These are phyloP conservation scores for Mycocentrospora acerina DNA, from an alignment of 2,329 filamentous ascomycete species.

Conservation along the genomic window DNA sequence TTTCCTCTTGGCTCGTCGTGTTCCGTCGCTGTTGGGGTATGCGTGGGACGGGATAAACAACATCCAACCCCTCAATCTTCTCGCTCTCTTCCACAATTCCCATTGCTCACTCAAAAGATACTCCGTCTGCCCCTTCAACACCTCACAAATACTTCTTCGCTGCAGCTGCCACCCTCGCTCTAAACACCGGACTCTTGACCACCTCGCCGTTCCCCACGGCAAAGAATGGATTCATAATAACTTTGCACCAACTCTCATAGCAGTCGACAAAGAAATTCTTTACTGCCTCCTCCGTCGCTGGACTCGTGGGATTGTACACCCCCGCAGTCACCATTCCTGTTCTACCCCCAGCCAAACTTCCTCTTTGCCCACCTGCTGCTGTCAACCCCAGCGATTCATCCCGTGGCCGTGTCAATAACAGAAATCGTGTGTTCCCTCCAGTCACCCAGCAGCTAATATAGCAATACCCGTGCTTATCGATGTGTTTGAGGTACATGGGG, in stretches of 20 bases:
- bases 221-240: constrained; percentile 97
- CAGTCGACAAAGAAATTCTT: constrained; percentile 93
- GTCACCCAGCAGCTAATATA: constrained; percentile 96
- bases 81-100: no score
- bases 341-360: constrained; percentile 35
- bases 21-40: no score
- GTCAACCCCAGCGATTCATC: constrained; percentile 39
- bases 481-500: constrained; percentile 86
- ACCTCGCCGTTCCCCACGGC: constrained; percentile 79
- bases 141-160: constrained; percentile 85
- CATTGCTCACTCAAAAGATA: no score
- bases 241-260: constrained; percentile 96
- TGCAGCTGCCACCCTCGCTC: constrained; percentile 76
- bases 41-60: no score
- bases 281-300: constrained; percentile 93
- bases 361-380: constrained; percentile 24
- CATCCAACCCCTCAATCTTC: no score
- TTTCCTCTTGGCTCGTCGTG: no score
- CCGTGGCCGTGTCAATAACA: constrained; percentile 82
- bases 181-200: constrained; percentile 84
- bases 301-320: constrained; percentile 77
- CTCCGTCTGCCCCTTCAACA: background rate
- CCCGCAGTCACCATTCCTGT: constrained; percentile 23
- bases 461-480: constrained; percentile 95
- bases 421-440: constrained; percentile 87